Evolutionary conservation across 208 protist species (phyloP), one percentile per base, ranked within the genome.

Genomic region (Crithidia sp.): DNA sequence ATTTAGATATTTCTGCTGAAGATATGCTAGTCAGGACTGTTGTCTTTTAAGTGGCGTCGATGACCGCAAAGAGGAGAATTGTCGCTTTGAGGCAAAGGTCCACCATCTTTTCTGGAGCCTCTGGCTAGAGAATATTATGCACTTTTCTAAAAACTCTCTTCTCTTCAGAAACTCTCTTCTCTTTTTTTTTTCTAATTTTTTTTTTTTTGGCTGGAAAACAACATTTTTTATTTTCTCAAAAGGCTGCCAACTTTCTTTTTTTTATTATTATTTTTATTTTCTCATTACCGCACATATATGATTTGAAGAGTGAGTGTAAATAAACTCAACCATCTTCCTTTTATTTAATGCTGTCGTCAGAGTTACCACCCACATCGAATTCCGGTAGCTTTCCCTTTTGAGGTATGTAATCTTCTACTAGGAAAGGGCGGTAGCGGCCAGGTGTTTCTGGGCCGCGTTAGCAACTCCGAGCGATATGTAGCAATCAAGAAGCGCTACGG

Each of bases 401-500:
- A 93, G 14, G 53, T 85, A 12, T 88, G 85, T 55, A 90, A 93
- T 56, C 59, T 93, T 14, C 76, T 89, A 55, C 56, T 95, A 4
- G 90, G 90, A 10, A 86, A 77, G n/a, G 90, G 90, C 47, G 84
- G 86, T 0, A 92, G 88, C 71, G 90, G 88, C 10, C 76, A 85
- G 2, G 90, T 95, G 16, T 95, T 90, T 55, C 77, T 95, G n/a
- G 90, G 77, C 4, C 82, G 80, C 12, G 39, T 83, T 39, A 55
- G 54, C 8, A 50, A 57, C 8, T 88, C 81, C 0, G 45, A 82
- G 8, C 76, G 86, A 39, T 76, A 90, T 10, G 83, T 92, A 43
- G 90, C 90, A 3, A 80, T 95, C 56, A 95, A 95, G 53, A 88
- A 88, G 4, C 67, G 85, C 3, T 95, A 87, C 71, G 58, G 40